phyloP scores from a whole-genome alignment of 306 rosid genomes.

The Comarum palustre region DNA sequence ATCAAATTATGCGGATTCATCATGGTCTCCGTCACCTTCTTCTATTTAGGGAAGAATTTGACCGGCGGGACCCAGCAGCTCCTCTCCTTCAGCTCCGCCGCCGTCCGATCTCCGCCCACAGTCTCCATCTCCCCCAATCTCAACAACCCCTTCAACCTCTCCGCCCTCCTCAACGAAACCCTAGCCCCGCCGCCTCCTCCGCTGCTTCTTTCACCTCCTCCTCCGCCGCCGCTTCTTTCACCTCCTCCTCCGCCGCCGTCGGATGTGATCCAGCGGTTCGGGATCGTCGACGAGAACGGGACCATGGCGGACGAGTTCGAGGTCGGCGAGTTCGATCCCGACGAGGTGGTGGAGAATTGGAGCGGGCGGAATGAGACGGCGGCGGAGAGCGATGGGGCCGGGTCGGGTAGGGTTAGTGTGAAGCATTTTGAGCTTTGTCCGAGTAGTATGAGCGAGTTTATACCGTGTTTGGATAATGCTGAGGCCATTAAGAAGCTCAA shows the following conservation, averaged over 20 bases:
- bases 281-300: constrained; percentile 76
- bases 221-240: neutral
- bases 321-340: constrained; percentile 65
- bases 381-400: constrained; percentile 26
- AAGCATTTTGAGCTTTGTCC: constrained; percentile 61
- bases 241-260: constrained; percentile 30
- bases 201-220: neutral
- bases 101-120: constrained; percentile 22
- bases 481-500: constrained; percentile 56
- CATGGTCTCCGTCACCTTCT: constrained; percentile 51
- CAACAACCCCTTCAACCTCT: constrained; percentile 41
- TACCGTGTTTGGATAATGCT: constrained; percentile 85
- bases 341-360: constrained; percentile 67
- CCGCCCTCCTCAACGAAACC: constrained; percentile 39
- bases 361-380: constrained; percentile 51
- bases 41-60: constrained; percentile 76
- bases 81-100: constrained; percentile 51
- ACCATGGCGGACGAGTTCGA: constrained; percentile 81
- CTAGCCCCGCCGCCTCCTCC: constrained; percentile 20
- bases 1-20: constrained; percentile 46
- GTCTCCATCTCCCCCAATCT: constrained; percentile 65
- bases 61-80: constrained; percentile 69
- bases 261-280: constrained; percentile 42
- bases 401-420: constrained; percentile 26
- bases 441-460: constrained; percentile 59